These are phyloP conservation scores for Camellia lanceoleosa DNA, from an alignment of 148 eudicot species.

Conservation along the genomic window DNA sequence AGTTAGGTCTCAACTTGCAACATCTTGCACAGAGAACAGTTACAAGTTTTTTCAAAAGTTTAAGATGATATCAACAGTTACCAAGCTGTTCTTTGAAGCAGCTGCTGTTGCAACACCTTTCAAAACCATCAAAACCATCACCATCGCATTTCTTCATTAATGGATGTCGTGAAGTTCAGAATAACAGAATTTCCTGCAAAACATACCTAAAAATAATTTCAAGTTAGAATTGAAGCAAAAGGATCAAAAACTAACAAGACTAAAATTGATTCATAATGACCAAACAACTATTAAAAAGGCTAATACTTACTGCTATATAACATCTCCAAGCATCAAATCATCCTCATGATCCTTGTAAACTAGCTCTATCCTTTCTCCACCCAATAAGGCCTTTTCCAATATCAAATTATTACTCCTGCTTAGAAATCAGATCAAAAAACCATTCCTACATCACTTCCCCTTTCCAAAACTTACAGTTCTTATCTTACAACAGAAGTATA, in stretches of 20 bases:
- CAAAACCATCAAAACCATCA: too few relatives aligned
- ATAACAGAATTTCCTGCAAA: constrained; percentile 8
- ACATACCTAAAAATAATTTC: background rate
- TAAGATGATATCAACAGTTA: background rate
- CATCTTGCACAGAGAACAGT: background rate
- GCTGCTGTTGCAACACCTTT: background rate
- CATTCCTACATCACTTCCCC: background rate
- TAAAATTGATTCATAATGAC: background rate
- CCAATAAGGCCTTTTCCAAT: background rate
- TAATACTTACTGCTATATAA: background rate
- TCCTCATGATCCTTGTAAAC: background rate
- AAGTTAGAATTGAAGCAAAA: background rate
- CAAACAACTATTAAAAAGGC: background rate
- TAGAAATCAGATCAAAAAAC: background rate
- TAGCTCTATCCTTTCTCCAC: background rate
- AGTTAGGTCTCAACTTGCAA: background rate
- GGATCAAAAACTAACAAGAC: background rate
- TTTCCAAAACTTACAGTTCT: background rate
- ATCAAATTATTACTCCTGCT: background rate
- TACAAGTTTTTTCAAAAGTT: background rate
- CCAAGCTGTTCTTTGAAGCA: constrained; percentile 3
- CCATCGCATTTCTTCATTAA: constrained; percentile 8
- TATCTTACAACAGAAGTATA: constrained; percentile 7
- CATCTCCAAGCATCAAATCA: background rate
- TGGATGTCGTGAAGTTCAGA: background rate